Evolutionary conservation across 2,329 filamentous ascomycete species (phyloP).

Genomic region (Pseudogymnoascus sp.): DNA sequence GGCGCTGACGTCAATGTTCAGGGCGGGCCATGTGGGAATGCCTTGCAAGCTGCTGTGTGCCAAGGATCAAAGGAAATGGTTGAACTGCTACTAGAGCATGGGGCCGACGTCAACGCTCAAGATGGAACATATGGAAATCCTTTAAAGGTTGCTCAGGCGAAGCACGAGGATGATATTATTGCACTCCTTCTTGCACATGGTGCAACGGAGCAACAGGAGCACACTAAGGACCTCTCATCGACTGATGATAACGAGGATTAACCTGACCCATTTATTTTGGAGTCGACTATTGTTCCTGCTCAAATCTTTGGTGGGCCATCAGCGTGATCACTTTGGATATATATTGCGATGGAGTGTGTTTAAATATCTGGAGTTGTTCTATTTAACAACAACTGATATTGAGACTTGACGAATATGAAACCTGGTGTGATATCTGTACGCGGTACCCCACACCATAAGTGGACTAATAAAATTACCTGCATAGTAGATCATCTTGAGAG

Average conservation of each 20-base stretch:
- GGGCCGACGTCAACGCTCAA: constrained; percentile 10
- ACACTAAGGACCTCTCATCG: background rate
- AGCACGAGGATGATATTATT: background rate
- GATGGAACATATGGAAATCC: background rate
- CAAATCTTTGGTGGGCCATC: background rate
- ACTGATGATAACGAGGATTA: no score
- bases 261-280: background rate
- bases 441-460: background rate
- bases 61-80: background rate
- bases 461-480: background rate
- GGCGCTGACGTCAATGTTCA: background rate
- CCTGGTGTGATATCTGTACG: background rate
- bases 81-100: constrained; percentile 6
- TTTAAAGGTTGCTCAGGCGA: constrained; percentile 6
- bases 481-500: background rate
- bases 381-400: background rate
- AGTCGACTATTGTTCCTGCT: background rate
- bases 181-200: background rate
- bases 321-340: background rate
- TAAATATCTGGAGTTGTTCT: background rate
- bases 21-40: background rate
- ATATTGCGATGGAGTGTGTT: background rate
- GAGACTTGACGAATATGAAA: background rate
- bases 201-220: background rate
- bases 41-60: background rate